Percentiles rank a stretch among this genome's conserved stretches.
These are phyloP conservation scores for Pichia thaimueangensis DNA, from an alignment of 805 yeast species.

Conservation along the genomic window DNA sequence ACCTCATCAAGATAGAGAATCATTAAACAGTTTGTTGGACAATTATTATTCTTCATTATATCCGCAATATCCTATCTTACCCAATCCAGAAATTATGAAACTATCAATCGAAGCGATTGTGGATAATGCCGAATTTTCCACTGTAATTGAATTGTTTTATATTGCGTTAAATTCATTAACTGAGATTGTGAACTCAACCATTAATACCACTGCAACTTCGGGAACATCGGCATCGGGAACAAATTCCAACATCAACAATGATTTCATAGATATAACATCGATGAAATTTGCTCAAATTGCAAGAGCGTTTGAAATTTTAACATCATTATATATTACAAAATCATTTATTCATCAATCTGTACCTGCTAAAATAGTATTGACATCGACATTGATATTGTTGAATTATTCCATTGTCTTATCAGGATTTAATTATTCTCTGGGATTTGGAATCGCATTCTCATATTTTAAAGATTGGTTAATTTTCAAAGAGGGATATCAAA, in stretches of 20 bases:
- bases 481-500: conserved; percentile 28
- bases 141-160: conserved; percentile 36
- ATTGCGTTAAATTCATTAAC: conserved; percentile 28
- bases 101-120: conserved; percentile 21
- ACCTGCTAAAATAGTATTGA: conserved; percentile 28
- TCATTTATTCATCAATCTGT: conserved; percentile 25
- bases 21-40: conserved; percentile 14
- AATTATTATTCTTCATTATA: conserved; percentile 41
- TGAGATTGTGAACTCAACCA: not conserved
- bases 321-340: conserved; percentile 33
- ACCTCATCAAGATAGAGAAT: not conserved
- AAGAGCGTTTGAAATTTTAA: conserved; percentile 30
- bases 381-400: conserved; percentile 35
- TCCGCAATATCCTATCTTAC: conserved; percentile 39
- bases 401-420: conserved; percentile 53
- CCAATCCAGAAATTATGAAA: conserved; percentile 28
- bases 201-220: not conserved
- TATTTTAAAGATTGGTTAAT: conserved; percentile 55
- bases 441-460: conserved; percentile 46
- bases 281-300: conserved; percentile 31
- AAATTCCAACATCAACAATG: not conserved
- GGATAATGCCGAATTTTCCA: conserved; percentile 26
- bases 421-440: conserved; percentile 55
- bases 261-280: conserved; percentile 4
- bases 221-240: not conserved